These are phyloP conservation scores for Letharia columbiana DNA, from an alignment of 495 filamentous ascomycete genomes.

Conservation along the genomic window DNA sequence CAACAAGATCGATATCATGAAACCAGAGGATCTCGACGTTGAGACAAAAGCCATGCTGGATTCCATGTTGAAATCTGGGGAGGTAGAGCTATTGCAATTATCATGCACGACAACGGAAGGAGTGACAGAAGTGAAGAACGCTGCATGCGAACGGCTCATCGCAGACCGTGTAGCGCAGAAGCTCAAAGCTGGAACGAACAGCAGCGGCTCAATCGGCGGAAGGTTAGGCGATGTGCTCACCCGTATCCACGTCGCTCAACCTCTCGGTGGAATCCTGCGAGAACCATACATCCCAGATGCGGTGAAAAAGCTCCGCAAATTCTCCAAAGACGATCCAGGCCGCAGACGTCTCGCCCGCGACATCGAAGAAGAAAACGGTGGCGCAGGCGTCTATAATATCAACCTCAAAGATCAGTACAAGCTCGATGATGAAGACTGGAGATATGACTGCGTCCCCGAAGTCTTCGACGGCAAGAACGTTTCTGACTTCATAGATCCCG, in stretches of 20 bases:
- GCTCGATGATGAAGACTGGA: constrained; percentile 81
- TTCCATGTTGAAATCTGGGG: constrained; percentile 68
- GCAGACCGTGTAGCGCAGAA: constrained; percentile 91
- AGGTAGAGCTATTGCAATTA: constrained; percentile 82
- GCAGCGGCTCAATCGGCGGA: constrained; percentile 60
- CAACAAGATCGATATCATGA: constrained; percentile 93
- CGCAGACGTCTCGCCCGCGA: constrained; percentile 73
- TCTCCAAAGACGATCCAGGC: constrained; percentile 78
- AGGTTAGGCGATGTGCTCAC: constrained; percentile 80
- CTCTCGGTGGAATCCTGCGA: constrained; percentile 65
- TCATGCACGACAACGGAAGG: constrained; percentile 95
- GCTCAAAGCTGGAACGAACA: constrained; percentile 77
- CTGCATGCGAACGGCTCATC: constrained; percentile 85
- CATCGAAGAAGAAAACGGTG: constrained; percentile 85
- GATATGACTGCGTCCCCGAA: constrained; percentile 91
- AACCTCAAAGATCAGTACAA: constrained; percentile 81
- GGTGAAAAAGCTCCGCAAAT: constrained; percentile 70
- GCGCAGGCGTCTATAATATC: constrained; percentile 90
- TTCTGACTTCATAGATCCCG: constrained; percentile 91
- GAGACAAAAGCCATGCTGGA: constrained; percentile 72
- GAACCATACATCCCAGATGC: constrained; percentile 87
- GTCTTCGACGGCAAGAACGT: constrained; percentile 91
- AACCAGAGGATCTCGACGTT: constrained; percentile 77
- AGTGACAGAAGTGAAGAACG: constrained; percentile 88
- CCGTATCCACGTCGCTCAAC: constrained; percentile 91